Evolutionary conservation across 2,329 filamentous ascomycete genomes (phyloP), one percentile per base, ranked within the genome.

Genomic region (Rhytidhysteron rufulum): DNA sequence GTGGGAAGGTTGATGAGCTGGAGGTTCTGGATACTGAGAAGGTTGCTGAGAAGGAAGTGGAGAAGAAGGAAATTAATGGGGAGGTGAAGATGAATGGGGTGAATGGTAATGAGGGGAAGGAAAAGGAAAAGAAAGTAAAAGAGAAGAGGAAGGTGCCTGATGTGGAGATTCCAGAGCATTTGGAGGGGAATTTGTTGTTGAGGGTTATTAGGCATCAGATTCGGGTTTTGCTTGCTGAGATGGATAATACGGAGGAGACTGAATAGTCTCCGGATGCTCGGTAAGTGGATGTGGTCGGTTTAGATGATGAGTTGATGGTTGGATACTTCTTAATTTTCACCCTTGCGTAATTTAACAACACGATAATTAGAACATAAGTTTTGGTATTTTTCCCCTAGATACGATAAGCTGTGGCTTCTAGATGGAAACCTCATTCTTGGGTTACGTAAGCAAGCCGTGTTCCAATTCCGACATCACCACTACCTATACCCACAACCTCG

Each of bases 151-250:
- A 41, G 9, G 41, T 60, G 37, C 48, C 54, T 5, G 37, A n/a
- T 7, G 49, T 62, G 1, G 50, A 57, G 1, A 44, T 60, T 5
- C 58, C 58, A 3, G 49, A 50, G 10, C 34, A 49, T 8, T 40
- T 60, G 3, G 25, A 25, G 2, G 51, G 54, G 9, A 62, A 58
- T 19, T 9, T 56, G 11, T 35, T 62, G 38, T 42, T 62, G 21
- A 62, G 48, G 45, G 54, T 62, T 0, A 48, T 67, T 44, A 60
- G 60, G 46, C 49, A 62, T 34, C 62, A 67, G 39, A 61, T 67
- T 25, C 46, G 53, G 24, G 61, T 59, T 13, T 39, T 68, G 44
- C 54, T 62, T 37, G 53, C 55, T 13, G 63, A 68, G 43, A 57
- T 68, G 51, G 60, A 62, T 16, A 60, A 55, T 35, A 55, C 55